Evolutionary conservation across 2,329 filamentous ascomycete genomes (phyloP).

Genomic region (Aspergillus alliaceus): DNA sequence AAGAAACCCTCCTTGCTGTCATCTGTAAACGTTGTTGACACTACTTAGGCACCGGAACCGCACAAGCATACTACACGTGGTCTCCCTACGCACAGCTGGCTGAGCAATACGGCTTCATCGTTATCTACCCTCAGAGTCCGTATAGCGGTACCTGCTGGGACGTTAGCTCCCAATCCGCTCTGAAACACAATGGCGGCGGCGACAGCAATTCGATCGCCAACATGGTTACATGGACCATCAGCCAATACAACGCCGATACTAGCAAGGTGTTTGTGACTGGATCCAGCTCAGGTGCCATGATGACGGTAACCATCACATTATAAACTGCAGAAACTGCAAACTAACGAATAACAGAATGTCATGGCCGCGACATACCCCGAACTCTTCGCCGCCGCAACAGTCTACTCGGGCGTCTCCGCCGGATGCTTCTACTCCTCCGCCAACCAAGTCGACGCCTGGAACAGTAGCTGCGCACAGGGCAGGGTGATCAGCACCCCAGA

Average conservation of each 20-base stretch:
- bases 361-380: conserved; percentile 23
- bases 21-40: not conserved
- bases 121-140: conserved; percentile 58
- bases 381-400: conserved; percentile 24
- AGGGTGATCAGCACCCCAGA: conserved; percentile 18
- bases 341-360: too few relatives aligned
- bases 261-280: conserved; percentile 24
- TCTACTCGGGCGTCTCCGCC: conserved; percentile 20
- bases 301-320: conserved; percentile 18
- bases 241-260: conserved; percentile 34
- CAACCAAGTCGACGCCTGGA: conserved; percentile 22
- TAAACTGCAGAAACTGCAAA: too few relatives aligned
- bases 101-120: conserved; percentile 42
- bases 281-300: conserved; percentile 21
- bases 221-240: conserved; percentile 38
- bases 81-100: conserved; percentile 57
- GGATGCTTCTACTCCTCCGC: conserved; percentile 21
- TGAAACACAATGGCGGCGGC: conserved; percentile 38
- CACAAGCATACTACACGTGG: conserved; percentile 46
- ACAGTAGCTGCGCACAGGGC: conserved; percentile 23
- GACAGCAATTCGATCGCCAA: conserved; percentile 42
- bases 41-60: conserved; percentile 17
- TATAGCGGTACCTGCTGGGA: conserved; percentile 60
- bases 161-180: conserved; percentile 47
- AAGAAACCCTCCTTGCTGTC: too few relatives aligned